Conservation (phyloP, 495 filamentous ascomycete species). For the Xylaria nigripes region DNA sequence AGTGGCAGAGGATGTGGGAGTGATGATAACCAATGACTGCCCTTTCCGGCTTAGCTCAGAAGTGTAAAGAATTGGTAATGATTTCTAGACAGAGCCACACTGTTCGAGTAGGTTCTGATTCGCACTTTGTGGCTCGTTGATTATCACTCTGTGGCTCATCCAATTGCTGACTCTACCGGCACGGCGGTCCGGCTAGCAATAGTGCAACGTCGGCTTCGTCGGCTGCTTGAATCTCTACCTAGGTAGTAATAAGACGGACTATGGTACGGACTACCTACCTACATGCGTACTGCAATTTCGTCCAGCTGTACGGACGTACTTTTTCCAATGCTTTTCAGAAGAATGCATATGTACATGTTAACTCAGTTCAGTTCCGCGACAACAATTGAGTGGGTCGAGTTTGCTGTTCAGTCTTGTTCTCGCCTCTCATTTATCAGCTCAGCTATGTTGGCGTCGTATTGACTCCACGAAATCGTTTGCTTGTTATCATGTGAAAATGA, state of each 20-base stretch:
- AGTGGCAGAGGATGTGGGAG: slow-evolving; percentile 3
- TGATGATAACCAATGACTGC: slow-evolving; percentile 1
- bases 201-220: slow-evolving; percentile 7
- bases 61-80: slow-evolving; percentile 2
- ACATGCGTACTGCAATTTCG: too few relatives aligned
- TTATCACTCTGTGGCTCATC: slow-evolving; percentile 2
- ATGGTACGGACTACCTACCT: too few relatives aligned
- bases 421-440: slow-evolving; percentile 10
- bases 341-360: too few relatives aligned
- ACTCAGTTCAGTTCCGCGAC: too few relatives aligned
- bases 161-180: slow-evolving; percentile 13
- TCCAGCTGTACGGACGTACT: too few relatives aligned
- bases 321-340: too few relatives aligned
- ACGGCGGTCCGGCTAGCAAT: slow-evolving; percentile 6
- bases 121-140: slow-evolving; percentile 27
- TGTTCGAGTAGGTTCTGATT: slow-evolving; percentile 19
- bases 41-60: slow-evolving; percentile 15
- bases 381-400: too few relatives aligned
- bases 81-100: slow-evolving; percentile 21
- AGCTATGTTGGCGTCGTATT: not conserved
- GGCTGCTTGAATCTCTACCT: too few relatives aligned
- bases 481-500: slow-evolving; percentile 6
- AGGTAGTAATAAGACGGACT: too few relatives aligned
- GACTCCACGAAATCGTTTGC: not conserved
- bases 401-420: not conserved